Evolutionary conservation across 1,139 yeast species (phyloP), one percentile per base, ranked within the genome.

Genomic region (Hanseniaspora gamundiae): DNA sequence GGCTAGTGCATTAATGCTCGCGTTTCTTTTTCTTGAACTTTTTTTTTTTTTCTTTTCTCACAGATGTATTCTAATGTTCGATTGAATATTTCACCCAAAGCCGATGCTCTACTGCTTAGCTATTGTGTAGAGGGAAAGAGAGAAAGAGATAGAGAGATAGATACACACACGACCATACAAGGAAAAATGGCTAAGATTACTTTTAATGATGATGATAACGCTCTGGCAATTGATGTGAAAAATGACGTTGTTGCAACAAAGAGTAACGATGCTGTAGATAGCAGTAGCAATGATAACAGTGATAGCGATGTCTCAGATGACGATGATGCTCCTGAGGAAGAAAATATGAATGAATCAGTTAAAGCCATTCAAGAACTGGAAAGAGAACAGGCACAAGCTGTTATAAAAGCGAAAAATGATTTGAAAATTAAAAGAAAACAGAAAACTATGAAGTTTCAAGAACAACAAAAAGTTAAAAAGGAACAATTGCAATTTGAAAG

Each of bases 371-470:
- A 70, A 47, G 60, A 60, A 43, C 58, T 65, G 44, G 65, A 70
- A 47, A 64, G 62, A 42, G 61, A 67, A 47, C 49, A 57, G 36
- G 56, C 54, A 41, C 61, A 64, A 42, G 56, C 66, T 20, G 60
- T 67, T 43, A 63, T 62, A 42, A 60, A 64, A 50, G 57, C 60
- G 47, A 65, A 65, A 48, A 60, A 61, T 49, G 55, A 58, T 46
- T 65, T 69, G 50, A 69, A 66, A 57, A 73, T 71, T 51, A 73
- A 67, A 59, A 68, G 81, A 65, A 69, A 73, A 58, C 62, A 68
- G 52, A 68, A 67, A 50, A 71, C 75, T 52, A 61, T 65, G 47
- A 64, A 62, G 42, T 71, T 70, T 52, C 65, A 46, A 28, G 59
- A 68, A 49, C 73, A 75, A 54, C 79, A 76, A 41, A 54, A 52